phyloP scores from a whole-genome alignment of 2,329 filamentous ascomycete genomes.

The Pestalotiopsis sp. region DNA sequence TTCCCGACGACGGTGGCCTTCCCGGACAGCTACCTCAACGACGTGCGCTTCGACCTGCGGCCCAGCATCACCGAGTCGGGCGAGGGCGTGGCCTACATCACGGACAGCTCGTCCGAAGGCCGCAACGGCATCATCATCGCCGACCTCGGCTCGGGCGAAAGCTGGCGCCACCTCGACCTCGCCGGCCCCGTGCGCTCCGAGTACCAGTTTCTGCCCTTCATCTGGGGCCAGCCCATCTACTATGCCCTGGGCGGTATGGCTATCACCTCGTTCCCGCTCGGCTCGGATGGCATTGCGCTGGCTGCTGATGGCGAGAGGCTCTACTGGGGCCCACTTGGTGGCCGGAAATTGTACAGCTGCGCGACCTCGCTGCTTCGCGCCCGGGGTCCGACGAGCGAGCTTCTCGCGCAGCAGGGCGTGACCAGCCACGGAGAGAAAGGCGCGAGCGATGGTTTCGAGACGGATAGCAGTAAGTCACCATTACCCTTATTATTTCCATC shows the following conservation, averaged over 20 bases:
- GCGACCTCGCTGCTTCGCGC: conserved; percentile 44
- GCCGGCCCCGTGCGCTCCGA: conserved; percentile 42
- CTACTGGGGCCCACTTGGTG: conserved; percentile 47
- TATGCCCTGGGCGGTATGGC: conserved; percentile 37
- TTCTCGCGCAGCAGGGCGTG: conserved; percentile 45
- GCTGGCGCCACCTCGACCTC: conserved; percentile 52
- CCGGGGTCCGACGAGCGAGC: conserved; percentile 38
- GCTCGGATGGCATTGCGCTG: conserved; percentile 53
- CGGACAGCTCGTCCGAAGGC: conserved; percentile 50
- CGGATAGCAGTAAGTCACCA: conserved; percentile 39
- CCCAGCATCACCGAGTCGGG: conserved; percentile 41
- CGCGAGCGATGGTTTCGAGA: conserved; percentile 54
- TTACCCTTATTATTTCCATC: neutral
- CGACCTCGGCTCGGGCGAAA: conserved; percentile 50
- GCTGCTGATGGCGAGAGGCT: conserved; percentile 49
- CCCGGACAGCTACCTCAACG: conserved; percentile 54
- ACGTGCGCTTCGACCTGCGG: conserved; percentile 56
- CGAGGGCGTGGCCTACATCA: conserved; percentile 55
- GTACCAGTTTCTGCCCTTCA: conserved; percentile 47
- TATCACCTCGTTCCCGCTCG: conserved; percentile 42
- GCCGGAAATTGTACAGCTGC: conserved; percentile 43
- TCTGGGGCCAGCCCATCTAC: conserved; percentile 52
- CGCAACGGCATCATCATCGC: conserved; percentile 52
- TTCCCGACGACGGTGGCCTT: conserved; percentile 39
- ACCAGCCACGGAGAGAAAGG: conserved; percentile 48